These are phyloP conservation scores for Lentinula lateritia DNA, from an alignment of 768 basidiomycete species.

Conservation along the genomic window DNA sequence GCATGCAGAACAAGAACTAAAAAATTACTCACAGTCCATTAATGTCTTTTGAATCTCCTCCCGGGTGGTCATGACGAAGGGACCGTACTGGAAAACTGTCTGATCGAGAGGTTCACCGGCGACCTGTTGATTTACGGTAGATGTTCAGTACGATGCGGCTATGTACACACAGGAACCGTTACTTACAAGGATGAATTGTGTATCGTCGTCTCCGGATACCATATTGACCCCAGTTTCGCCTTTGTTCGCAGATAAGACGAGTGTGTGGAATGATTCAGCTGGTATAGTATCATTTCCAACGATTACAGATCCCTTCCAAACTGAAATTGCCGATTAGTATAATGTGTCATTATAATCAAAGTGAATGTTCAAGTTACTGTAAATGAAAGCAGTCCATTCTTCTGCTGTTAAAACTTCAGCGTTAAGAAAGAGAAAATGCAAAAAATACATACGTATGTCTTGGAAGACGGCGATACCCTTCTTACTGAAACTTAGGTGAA, in stretches of 20 bases:
- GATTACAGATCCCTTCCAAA: constrained; percentile 58
- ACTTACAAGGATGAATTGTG: constrained; percentile 71
- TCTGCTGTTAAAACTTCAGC: constrained; percentile 34
- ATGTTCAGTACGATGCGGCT: background rate
- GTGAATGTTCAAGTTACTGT: constrained; percentile 43
- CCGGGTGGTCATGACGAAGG: constrained; percentile 79
- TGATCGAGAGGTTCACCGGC: constrained; percentile 90
- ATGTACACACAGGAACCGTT: background rate
- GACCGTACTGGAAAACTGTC: constrained; percentile 80
- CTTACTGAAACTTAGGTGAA: constrained; percentile 68
- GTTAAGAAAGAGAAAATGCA: background rate
- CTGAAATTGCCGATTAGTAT: constrained; percentile 24
- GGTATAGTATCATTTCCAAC: constrained; percentile 47
- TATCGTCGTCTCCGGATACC: constrained; percentile 50
- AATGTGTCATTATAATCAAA: background rate
- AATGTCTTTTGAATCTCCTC: constrained; percentile 82
- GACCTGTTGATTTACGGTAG: constrained; percentile 33
- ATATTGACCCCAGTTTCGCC: constrained; percentile 68
- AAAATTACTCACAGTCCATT: constrained; percentile 57
- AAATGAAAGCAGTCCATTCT: constrained; percentile 90
- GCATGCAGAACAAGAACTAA: background rate
- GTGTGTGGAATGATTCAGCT: constrained; percentile 66
- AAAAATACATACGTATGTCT: constrained; percentile 57
- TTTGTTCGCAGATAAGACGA: constrained; percentile 64
- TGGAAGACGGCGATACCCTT: constrained; percentile 63